Conservation (phyloP, 1,139 yeast genomes). For the Candida labiduridarum region DNA sequence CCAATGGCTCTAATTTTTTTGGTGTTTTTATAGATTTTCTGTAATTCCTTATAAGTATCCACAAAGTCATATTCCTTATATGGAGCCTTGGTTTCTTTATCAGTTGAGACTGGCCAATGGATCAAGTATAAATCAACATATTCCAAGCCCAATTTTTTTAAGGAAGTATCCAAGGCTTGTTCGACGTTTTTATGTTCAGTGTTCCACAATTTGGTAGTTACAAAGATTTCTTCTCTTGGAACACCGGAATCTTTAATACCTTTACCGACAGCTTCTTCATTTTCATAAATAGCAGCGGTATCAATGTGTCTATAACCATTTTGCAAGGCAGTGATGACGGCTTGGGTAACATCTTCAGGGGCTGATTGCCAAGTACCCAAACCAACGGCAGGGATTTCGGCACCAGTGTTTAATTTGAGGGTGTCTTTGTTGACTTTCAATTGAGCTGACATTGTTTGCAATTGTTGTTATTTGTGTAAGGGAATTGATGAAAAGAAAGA, state of each 20-base stretch:
- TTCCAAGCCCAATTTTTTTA: conserved; percentile 69
- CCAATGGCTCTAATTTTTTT: conserved; percentile 65
- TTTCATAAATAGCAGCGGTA: conserved; percentile 69
- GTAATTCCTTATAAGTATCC: conserved; percentile 73
- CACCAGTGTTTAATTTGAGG: conserved; percentile 61
- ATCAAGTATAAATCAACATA: conserved; percentile 82
- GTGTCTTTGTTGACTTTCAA: conserved; percentile 22
- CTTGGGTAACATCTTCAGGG: conserved; percentile 56
- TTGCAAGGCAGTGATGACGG: conserved; percentile 65
- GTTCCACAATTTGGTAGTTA: conserved; percentile 83
- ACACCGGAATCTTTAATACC: conserved; percentile 67
- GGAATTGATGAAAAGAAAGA: neutral
- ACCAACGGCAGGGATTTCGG: conserved; percentile 67
- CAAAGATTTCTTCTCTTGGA: conserved; percentile 68
- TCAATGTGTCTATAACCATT: conserved; percentile 81
- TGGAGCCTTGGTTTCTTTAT: conserved; percentile 26
- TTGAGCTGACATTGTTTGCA: conserved; percentile 14
- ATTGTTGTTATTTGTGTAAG: neutral
- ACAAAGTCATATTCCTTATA: conserved; percentile 53
- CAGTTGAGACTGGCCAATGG: conserved; percentile 82
- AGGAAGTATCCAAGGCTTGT: conserved; percentile 60
- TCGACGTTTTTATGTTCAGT: conserved; percentile 63
- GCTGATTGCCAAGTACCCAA: conserved; percentile 81
- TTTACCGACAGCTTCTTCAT: conserved; percentile 68
- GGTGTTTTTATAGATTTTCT: conserved; percentile 53